These are phyloP conservation scores for Streptanthus diversifolius DNA, from an alignment of 345 rosid genomes.

Conservation along the genomic window DNA sequence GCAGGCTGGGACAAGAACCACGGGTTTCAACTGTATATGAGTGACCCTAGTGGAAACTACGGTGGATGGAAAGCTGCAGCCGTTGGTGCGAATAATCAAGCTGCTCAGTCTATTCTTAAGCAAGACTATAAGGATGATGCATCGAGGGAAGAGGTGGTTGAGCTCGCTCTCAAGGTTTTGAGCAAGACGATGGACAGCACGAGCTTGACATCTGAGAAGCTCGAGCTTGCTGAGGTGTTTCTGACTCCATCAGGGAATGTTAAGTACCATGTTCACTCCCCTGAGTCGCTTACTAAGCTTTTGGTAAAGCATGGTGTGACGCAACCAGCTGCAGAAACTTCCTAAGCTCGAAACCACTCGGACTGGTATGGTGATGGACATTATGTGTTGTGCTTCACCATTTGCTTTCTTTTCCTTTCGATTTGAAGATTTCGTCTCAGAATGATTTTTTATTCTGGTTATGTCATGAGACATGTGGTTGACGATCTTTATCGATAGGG, in stretches of 20 bases:
- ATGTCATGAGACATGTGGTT: slow-evolving; percentile 5
- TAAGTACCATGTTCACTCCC: slow-evolving; percentile 77
- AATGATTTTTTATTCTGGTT: background rate
- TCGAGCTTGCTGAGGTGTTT: slow-evolving; percentile 76
- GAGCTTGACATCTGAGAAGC: slow-evolving; percentile 82
- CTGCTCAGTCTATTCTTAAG: slow-evolving; percentile 73
- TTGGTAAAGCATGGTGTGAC: slow-evolving; percentile 19
- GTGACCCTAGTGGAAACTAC: slow-evolving; percentile 92
- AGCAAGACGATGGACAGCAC: slow-evolving; percentile 97
- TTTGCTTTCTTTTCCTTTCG: background rate
- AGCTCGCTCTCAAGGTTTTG: slow-evolving; percentile 79
- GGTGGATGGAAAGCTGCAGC: slow-evolving; percentile 94
- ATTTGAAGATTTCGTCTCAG: background rate
- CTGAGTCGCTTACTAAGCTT: slow-evolving; percentile 70
- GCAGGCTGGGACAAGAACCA: slow-evolving; percentile 87
- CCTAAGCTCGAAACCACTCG: background rate
- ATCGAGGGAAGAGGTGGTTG: slow-evolving; percentile 63
- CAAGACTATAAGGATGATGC: slow-evolving; percentile 34
- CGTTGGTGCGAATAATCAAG: slow-evolving; percentile 83
- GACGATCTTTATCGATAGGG: background rate
- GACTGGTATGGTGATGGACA: background rate
- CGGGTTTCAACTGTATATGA: slow-evolving; percentile 87
- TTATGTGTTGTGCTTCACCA: slow-evolving; percentile 7
- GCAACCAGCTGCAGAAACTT: slow-evolving; percentile 7
- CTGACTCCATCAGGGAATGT: slow-evolving; percentile 66